These are phyloP conservation scores for Aspergillus pseudotamarii DNA, from an alignment of 2,329 filamentous ascomycete genomes.

Conservation along the genomic window DNA sequence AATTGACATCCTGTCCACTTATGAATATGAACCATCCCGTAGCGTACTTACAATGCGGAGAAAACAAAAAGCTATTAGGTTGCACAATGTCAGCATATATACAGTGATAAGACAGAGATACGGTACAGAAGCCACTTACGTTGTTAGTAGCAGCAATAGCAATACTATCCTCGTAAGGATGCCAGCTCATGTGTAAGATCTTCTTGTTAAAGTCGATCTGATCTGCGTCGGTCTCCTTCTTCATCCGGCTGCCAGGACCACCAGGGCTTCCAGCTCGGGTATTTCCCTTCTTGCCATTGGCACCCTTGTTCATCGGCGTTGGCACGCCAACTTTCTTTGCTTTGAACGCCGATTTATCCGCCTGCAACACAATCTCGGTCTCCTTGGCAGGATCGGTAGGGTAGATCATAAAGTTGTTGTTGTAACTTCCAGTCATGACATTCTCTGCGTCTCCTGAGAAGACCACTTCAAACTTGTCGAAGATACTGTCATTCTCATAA, in stretches of 20 bases:
- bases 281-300: conserved; percentile 78
- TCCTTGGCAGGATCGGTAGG: conserved; percentile 95
- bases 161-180: conserved; percentile 99
- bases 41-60: conserved; percentile 63
- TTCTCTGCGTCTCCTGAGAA: conserved; percentile 98
- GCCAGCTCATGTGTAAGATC: conserved; percentile 99
- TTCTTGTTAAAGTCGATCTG: conserved; percentile 99
- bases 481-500: conserved; percentile 99
- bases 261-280: conserved; percentile 88
- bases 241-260: conserved; percentile 88
- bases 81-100: conserved; percentile 19
- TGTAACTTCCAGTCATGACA: conserved; percentile 99
- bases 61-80: conserved; percentile 70
- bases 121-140: conserved; percentile 62
- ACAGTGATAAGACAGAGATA: not conserved
- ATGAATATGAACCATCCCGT: conserved; percentile 23
- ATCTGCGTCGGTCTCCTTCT: conserved; percentile 98
- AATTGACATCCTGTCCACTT: conserved; percentile 26
- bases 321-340: conserved; percentile 99
- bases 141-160: conserved; percentile 99
- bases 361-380: conserved; percentile 94
- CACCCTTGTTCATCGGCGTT: conserved; percentile 83
- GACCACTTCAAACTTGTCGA: conserved; percentile 99
- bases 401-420: conserved; percentile 99
- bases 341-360: conserved; percentile 99